These are phyloP conservation scores for Pleurotus platypus DNA, from an alignment of 768 basidiomycete genomes.

Conservation along the genomic window DNA sequence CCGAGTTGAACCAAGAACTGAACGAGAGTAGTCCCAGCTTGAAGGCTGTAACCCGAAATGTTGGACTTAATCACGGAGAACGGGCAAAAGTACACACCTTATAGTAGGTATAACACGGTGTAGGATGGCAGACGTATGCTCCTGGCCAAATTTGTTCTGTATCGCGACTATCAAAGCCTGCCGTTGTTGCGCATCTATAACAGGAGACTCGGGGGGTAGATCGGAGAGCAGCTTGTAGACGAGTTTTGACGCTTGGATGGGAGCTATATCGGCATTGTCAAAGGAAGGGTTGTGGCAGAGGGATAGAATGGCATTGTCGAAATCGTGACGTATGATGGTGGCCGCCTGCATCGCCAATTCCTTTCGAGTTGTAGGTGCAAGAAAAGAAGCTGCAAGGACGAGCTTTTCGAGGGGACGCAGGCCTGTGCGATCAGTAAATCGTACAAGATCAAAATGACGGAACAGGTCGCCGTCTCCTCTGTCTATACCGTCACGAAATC, in stretches of 20 bases:
- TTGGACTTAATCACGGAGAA: background rate
- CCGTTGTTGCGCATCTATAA: conserved; percentile 69
- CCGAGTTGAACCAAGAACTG: conserved; percentile 77
- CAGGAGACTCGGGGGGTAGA: conserved; percentile 61
- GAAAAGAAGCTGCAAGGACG: conserved; percentile 69
- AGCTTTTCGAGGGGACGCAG: conserved; percentile 77
- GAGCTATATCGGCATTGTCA: conserved; percentile 76
- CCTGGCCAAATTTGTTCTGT: conserved; percentile 78
- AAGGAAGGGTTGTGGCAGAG: conserved; percentile 79
- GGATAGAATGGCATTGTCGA: conserved; percentile 73
- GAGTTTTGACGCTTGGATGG: conserved; percentile 72
- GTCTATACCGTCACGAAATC: conserved; percentile 88
- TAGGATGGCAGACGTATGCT: conserved; percentile 69
- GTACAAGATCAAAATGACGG: conserved; percentile 76
- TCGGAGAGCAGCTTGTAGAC: conserved; percentile 79
- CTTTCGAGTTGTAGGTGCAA: conserved; percentile 52
- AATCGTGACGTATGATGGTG: conserved; percentile 69
- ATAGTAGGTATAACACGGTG: conserved; percentile 71
- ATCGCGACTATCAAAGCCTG: conserved; percentile 72
- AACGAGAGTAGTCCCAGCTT: conserved; percentile 64
- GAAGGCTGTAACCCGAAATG: conserved; percentile 41
- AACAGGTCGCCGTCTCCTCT: conserved; percentile 84
- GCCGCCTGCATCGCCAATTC: conserved; percentile 64
- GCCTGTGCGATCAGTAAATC: conserved; percentile 80
- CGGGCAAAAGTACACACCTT: conserved; percentile 41